Percentiles rank a stretch among this genome's conserved stretches.
These are phyloP conservation scores for Bisporella sp. DNA, from an alignment of 2,329 filamentous ascomycete species.

Conservation along the genomic window DNA sequence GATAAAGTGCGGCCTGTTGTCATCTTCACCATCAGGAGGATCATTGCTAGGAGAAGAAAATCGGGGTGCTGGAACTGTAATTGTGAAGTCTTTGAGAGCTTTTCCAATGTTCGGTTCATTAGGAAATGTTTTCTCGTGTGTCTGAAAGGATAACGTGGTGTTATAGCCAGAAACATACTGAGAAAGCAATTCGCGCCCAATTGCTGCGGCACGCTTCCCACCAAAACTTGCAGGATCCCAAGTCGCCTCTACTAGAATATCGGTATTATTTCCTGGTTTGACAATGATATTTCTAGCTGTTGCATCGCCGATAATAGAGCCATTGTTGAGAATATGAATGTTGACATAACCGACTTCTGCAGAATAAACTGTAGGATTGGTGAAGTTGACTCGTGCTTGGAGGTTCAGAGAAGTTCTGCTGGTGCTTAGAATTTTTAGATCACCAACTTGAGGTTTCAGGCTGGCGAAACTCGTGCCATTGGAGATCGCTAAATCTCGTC, in stretches of 20 bases:
- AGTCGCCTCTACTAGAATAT: conserved; percentile 57
- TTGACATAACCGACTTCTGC: conserved; percentile 75
- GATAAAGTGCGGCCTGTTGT: conserved; percentile 62
- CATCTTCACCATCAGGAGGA: conserved; percentile 32
- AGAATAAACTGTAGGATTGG: conserved; percentile 84
- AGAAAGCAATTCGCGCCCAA: conserved; percentile 70
- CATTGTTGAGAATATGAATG: conserved; percentile 68
- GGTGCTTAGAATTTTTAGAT: conserved; percentile 67
- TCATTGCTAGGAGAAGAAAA: conserved; percentile 49
- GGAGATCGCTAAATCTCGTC: conserved; percentile 46
- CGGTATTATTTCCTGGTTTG: conserved; percentile 62
- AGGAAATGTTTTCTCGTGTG: conserved; percentile 68
- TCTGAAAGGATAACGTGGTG: conserved; percentile 67
- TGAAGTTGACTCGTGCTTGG: conserved; percentile 69
- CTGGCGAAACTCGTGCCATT: conserved; percentile 39
- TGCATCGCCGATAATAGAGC: conserved; percentile 68
- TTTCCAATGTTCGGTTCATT: conserved; percentile 63
- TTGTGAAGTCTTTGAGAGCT: conserved; percentile 62
- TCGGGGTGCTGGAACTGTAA: conserved; percentile 66
- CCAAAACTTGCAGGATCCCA: conserved; percentile 66
- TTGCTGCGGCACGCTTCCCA: conserved; percentile 51
- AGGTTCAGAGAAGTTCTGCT: conserved; percentile 64
- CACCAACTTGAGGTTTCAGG: conserved; percentile 57
- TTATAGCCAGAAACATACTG: conserved; percentile 86
- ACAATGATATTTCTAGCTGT: conserved; percentile 58